Conservation (phyloP, 306 rosid species). For the Malus domestica region ASM211411v1 NC_041794.1:34176001-34176500, state of each 20-base stretch:
- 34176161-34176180: conserved; percentile 5
- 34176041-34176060: conserved; percentile 99
- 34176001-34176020: conserved; percentile 76
- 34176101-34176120: conserved; percentile 97
- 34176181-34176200: conserved; percentile 44
- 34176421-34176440: not conserved
- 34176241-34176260: conserved; percentile 94
- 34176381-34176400: conserved; percentile 76
- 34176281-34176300: conserved; percentile 84
- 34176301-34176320: conserved; percentile 70
- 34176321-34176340: conserved; percentile 96
- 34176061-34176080: conserved; percentile 99
- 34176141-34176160: not conserved
- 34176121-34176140: conserved; percentile 4
- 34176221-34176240: conserved; percentile 84
- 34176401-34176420: conserved; percentile 34
- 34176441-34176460: conserved; percentile 8
- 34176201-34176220: conserved; percentile 99
- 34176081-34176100: conserved; percentile 83
- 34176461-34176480: conserved; percentile 12
- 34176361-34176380: conserved; percentile 70
- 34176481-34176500: conserved; percentile 60
- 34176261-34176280: conserved; percentile 98
- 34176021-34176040: conserved; percentile 94
- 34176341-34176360: conserved; percentile 95